phyloP scores from a whole-genome alignment of 345 rosid species.

The Arabis alpina region DNA sequence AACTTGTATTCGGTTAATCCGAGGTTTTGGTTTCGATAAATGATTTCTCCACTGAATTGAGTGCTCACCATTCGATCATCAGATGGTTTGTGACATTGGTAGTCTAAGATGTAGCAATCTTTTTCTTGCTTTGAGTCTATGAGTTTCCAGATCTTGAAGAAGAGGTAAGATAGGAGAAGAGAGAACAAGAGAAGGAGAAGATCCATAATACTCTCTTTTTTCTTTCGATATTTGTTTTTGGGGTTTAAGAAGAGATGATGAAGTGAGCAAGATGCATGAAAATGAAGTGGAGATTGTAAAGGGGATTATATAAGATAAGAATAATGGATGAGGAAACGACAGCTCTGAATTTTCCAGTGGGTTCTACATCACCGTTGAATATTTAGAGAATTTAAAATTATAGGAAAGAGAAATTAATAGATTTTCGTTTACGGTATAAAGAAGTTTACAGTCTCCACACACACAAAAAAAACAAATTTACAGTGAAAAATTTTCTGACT shows the following conservation, averaged over 20 bases:
- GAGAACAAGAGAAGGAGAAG: slow-evolving; percentile 42
- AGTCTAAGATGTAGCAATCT: slow-evolving; percentile 67
- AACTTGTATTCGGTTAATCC: slow-evolving; percentile 68
- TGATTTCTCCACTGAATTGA: slow-evolving; percentile 51
- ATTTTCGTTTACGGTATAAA: slow-evolving; percentile 23
- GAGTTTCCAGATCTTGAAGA: slow-evolving; percentile 50
- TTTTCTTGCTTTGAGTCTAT: slow-evolving; percentile 48
- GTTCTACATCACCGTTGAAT: slow-evolving; percentile 37
- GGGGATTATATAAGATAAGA: slow-evolving; percentile 40
- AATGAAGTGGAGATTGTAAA: slow-evolving; percentile 26
- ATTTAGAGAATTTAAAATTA: background rate
- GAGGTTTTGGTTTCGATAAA: slow-evolving; percentile 53
- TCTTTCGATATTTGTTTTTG: slow-evolving; percentile 15
- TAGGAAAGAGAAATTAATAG: background rate
- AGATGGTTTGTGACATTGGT: slow-evolving; percentile 62
- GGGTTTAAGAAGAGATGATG: slow-evolving; percentile 28
- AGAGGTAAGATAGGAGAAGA: slow-evolving; percentile 44
- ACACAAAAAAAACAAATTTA: background rate
- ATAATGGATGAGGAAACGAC: slow-evolving; percentile 34
- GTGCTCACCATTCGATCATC: slow-evolving; percentile 64
- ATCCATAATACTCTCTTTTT: slow-evolving; percentile 43
- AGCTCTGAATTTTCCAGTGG: slow-evolving; percentile 37
- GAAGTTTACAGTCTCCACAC: background rate
- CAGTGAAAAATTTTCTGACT: background rate
- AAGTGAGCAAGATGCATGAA: slow-evolving; percentile 37